Evolutionary conservation across 2,329 filamentous ascomycete genomes (phyloP), one percentile per base, ranked within the genome.

Genomic region (Emericellopsis atlantica): DNA sequence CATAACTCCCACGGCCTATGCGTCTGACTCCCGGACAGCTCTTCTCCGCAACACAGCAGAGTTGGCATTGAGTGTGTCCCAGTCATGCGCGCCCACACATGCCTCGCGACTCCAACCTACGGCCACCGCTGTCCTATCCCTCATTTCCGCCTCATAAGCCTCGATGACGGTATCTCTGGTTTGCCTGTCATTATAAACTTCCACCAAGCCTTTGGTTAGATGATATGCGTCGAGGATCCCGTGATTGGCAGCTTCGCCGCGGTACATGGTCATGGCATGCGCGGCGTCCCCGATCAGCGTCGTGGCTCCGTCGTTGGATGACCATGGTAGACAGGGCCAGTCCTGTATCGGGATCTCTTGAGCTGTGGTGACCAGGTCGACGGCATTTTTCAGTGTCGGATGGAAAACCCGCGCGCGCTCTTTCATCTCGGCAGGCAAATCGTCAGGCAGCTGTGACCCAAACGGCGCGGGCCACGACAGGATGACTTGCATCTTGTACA

Each of bases 211-310:
- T 33, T 50, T 46, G 12, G 46, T 42, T 32, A 64, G 49, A 32
- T 53, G 45, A 32, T 52, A 53, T 2, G 61, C 60, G 39, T 65
- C 61, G n/a, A 61, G 50, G 11, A 65, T 60, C 14, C 60, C 61
- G 42, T 65, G 61, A 41, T 64, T 65, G 7, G 53, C 56, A 1
- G 54, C 61, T 40, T 65, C 60, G 22, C 61, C 61, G 14, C 61
- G 55, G 40, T 58, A 73, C 70, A 74, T 73, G 24, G 70, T 72
- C 72, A 76, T 76, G n/a, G 71, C 66, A 51, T 76, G 72, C 0
- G 71, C 71, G 2, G 71, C 65, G 49, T 76, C 73, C 4, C 73
- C 72, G 4, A 66, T 58, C 1, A 76, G 52, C 2, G 69, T 69
- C 4, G 69, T 62, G 1, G 59, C 55, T 4, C 69, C 69, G 33